Base-by-base conservation (phyloP, 495 filamentous ascomycete genomes). In the Tetracladium marchalianum region DNA sequence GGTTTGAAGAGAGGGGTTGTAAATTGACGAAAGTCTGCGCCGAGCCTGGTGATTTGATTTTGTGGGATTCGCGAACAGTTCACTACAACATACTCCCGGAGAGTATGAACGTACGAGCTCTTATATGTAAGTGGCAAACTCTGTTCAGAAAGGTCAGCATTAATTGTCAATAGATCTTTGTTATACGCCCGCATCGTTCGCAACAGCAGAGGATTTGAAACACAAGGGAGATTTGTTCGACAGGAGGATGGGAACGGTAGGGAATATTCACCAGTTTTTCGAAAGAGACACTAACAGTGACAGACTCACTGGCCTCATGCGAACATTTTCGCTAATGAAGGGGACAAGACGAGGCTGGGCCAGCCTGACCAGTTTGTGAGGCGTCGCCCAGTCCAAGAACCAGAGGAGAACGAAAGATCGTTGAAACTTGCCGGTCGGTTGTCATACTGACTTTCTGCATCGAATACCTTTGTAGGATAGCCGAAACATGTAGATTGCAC, bases 271-370 rank as follows among this genome's bases (percentile, higher is more conserved):
- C n/a, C 13, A 9, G n/a, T 12, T 47, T 10, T 11, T 15, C 3
- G n/a, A 7, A 11, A 11, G 9, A 37, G 5, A 32, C 18, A n/a
- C 37, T 46, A 33, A 51, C 18, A 9, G 7, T 46, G 4, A 15
- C 46, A 68, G 0, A 69, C 67, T 1, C 66, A 72, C 35, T 72
- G 67, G 69, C 62, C 66, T 2, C 62, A 69, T 47, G 54, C 60
- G 27, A 65, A 64, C 35, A 41, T 63, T 27, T 54, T 54, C 32
- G 45, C 36, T 31, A 13, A n/a, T 8, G 41, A 16, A 6, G 32
- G 12, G 13, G 34, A 49, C 42, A 49, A 33, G 11, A 18, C 46
- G 5, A 16, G 51, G 10, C 31, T 49, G 1, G 46, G 46, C 16
- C 32, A 49, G 37, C 41, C 41, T n/a, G 51, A 54, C 41, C 46